These are phyloP conservation scores for Austropuccinia psidii DNA, from an alignment of 1,284 basidiomycete species.

Conservation along the genomic window DNA sequence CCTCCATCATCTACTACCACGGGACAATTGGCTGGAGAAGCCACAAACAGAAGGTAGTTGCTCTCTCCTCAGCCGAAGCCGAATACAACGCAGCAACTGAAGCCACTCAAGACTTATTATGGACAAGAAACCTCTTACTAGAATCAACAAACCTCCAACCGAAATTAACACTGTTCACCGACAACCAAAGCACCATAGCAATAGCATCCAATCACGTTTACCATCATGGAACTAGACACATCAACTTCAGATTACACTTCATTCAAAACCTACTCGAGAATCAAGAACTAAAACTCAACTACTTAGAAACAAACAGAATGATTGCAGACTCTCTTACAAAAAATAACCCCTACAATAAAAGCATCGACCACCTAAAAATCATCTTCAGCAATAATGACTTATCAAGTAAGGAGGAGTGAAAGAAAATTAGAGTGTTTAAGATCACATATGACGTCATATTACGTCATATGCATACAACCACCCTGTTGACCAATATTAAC, in stretches of 20 bases:
- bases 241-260: background rate
- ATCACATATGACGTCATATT: no score
- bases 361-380: no score
- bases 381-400: no score
- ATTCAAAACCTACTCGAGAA: background rate
- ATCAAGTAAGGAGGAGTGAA: no score
- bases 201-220: background rate
- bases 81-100: background rate
- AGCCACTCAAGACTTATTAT: background rate
- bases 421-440: no score
- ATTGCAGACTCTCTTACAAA: no score
- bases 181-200: background rate
- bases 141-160: no score
- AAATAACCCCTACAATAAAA: no score
- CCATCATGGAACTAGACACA: background rate
- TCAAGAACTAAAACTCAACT: no score
- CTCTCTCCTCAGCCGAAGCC: slow-evolving; percentile 5
- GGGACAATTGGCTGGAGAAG: background rate
- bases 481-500: no score
- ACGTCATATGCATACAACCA: no score
- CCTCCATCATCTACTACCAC: background rate
- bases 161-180: background rate
- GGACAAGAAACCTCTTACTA: background rate
- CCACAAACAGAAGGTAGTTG: background rate
- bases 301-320: no score